phyloP scores from a whole-genome alignment of 768 basidiomycete genomes.

The Suillus variegatus region DNA sequence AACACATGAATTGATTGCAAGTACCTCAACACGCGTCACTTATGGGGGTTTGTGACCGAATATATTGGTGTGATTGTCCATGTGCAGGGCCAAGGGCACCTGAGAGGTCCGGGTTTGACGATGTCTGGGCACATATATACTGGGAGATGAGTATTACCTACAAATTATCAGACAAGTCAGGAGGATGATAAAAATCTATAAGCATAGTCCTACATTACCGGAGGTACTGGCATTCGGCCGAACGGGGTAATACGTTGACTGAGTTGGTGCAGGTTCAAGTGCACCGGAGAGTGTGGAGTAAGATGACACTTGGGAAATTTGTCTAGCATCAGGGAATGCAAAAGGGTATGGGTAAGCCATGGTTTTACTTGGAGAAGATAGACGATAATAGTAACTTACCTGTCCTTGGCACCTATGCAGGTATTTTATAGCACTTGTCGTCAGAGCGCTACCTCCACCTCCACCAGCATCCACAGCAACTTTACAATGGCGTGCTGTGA shows the following conservation, averaged over 20 bases:
- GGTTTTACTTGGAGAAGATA: neutral
- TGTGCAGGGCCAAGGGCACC: slow-evolving; percentile 2
- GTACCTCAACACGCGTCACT: neutral
- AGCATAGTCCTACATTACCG: neutral
- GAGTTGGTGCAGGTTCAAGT: neutral
- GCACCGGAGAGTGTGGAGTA: slow-evolving; percentile 1
- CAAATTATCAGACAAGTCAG: neutral
- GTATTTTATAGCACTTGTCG: neutral
- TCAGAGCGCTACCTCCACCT: neutral
- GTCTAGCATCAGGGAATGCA: slow-evolving; percentile 19
- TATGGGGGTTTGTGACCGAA: neutral
- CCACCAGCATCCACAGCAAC: slow-evolving; percentile 2
- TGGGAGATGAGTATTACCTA: slow-evolving; percentile 1
- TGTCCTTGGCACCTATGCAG: neutral
- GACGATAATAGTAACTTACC: neutral
- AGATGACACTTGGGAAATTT: neutral
- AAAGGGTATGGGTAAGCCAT: slow-evolving; percentile 27
- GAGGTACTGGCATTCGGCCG: neutral
- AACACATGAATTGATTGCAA: neutral
- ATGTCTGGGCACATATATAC: slow-evolving; percentile 12
- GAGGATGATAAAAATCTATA: neutral
- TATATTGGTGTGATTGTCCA: neutral
- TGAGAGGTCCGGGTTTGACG: neutral
- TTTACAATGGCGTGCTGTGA: neutral
- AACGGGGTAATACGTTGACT: neutral